Evolutionary conservation across 2,329 filamentous ascomycete species (phyloP), one percentile per base, ranked within the genome.

Genomic region (Ceratocystis huliohia): DNA sequence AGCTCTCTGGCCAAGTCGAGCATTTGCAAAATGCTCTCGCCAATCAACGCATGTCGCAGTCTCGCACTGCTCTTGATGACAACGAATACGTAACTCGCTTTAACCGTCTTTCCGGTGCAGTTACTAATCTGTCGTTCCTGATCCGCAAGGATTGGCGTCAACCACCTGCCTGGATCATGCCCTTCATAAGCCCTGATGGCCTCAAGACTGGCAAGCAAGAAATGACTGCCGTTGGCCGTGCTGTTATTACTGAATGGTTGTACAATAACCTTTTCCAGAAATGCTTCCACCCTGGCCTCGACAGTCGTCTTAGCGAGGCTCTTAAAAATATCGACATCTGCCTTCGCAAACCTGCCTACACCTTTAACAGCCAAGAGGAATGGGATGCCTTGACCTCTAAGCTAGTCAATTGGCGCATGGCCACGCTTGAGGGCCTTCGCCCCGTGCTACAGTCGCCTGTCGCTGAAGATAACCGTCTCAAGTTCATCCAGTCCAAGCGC

Each of bases 1-100:
- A 88, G 72, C 88, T 96, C 71, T 37, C 63, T 6, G 48, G 88
- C 87, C 70, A 96, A 75, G 89, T 97, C 28, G 93, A 96, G 75
- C 88, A 94, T 72, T 82, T 99, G 20, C 94, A 99, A 75, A 97
- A 99, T 75, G 94, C 91, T n/a, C 84, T 99, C 65, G 94, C 94
- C 67, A 94, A 96, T 75, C 94, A 97, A 76, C 88, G 93, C 67
- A 87, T 99, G 75, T 94, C 94, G 2, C 88, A 95, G 74, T 97
- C 93, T 25, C 88, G 92, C 68, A 97, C 93, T 1, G 90, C 92
- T 1, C 86, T 96, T 65, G 94, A 99, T 74, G 94, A 99, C 74
- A 96, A 85, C 75, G 93, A 97, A 79, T 99, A 99, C 74, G 81
- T 85, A 46, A 91, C 88, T 22, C 84, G 93, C 25, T 97, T 97